phyloP scores from a whole-genome alignment of 1,139 yeast species.

The Zygosaccharomyces sapae region DNA sequence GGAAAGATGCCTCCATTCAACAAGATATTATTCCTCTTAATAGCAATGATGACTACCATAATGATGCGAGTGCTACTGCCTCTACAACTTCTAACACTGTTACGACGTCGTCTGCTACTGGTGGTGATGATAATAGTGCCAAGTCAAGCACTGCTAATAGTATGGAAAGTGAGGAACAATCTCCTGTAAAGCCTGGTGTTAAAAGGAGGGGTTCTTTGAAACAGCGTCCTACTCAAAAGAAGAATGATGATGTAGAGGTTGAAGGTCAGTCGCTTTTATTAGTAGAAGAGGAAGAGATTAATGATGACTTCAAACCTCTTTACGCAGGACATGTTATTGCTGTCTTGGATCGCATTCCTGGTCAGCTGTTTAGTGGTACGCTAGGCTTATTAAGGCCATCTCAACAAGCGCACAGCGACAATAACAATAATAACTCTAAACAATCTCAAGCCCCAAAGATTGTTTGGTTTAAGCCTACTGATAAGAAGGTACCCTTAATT shows the following conservation, averaged over 20 bases:
- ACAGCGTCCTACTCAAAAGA: slow-evolving; percentile 97
- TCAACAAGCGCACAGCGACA: slow-evolving; percentile 65
- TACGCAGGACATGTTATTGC: slow-evolving; percentile 99
- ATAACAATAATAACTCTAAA: slow-evolving; percentile 28
- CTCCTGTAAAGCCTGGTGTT: slow-evolving; percentile 38
- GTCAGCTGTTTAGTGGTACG: slow-evolving; percentile 91
- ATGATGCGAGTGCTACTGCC: slow-evolving; percentile 52
- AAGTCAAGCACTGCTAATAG: slow-evolving; percentile 19
- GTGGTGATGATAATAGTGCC: slow-evolving; percentile 25
- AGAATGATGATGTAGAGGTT: slow-evolving; percentile 96
- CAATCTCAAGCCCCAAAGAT: slow-evolving; percentile 69
- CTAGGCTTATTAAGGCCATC: slow-evolving; percentile 92
- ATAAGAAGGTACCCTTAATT: slow-evolving; percentile 92
- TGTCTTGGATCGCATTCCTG: slow-evolving; percentile 94
- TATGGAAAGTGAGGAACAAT: slow-evolving; percentile 33
- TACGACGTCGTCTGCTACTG: slow-evolving; percentile 14
- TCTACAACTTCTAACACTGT: slow-evolving; percentile 28
- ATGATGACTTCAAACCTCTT: slow-evolving; percentile 86
- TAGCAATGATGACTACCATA: slow-evolving; percentile 60
- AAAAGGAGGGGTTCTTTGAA: slow-evolving; percentile 87
- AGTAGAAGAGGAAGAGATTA: slow-evolving; percentile 93
- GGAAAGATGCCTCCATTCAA: slow-evolving; percentile 56
- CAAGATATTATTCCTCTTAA: slow-evolving; percentile 39
- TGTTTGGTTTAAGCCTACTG: slow-evolving; percentile 98
- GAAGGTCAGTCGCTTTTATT: slow-evolving; percentile 91